Evolutionary conservation across 2,329 filamentous ascomycete genomes (phyloP).

Genomic region (Fusarium nodosum): DNA sequence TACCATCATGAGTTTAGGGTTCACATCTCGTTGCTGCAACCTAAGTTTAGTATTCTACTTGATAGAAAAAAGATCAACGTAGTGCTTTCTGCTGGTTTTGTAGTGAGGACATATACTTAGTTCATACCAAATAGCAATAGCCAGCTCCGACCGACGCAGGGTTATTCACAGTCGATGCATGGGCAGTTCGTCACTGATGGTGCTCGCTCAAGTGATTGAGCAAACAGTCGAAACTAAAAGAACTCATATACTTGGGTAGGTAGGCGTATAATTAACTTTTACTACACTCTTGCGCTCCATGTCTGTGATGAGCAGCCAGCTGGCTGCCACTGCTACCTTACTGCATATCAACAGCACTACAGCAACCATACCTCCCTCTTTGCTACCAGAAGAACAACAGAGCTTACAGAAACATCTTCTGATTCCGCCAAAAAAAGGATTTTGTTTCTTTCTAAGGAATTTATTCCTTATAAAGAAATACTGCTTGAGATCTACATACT

Average conservation of each 20-base stretch:
- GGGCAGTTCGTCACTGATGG: neutral
- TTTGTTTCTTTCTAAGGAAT: neutral
- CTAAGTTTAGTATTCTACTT: neutral
- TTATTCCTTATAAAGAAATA: neutral
- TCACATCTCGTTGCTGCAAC: neutral
- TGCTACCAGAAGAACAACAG: neutral
- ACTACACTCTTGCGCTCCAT: neutral
- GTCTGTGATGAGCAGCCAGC: neutral
- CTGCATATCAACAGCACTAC: constrained; percentile 2
- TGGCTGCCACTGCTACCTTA: constrained; percentile 24
- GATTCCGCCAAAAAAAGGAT: neutral
- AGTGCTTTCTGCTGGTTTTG: neutral
- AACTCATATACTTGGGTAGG: neutral
- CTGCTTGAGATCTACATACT: neutral
- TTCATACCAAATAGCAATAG: neutral
- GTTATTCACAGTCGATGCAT: neutral
- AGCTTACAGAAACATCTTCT: neutral
- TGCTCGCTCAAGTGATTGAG: neutral
- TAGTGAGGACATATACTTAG: neutral
- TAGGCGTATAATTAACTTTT: neutral
- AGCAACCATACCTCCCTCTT: neutral
- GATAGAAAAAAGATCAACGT: neutral
- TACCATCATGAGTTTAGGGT: neutral
- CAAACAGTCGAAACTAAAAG: neutral
- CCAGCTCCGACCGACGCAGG: neutral